phyloP scores from a whole-genome alignment of 495 filamentous ascomycete genomes.

The Neurospora terricola region DNA sequence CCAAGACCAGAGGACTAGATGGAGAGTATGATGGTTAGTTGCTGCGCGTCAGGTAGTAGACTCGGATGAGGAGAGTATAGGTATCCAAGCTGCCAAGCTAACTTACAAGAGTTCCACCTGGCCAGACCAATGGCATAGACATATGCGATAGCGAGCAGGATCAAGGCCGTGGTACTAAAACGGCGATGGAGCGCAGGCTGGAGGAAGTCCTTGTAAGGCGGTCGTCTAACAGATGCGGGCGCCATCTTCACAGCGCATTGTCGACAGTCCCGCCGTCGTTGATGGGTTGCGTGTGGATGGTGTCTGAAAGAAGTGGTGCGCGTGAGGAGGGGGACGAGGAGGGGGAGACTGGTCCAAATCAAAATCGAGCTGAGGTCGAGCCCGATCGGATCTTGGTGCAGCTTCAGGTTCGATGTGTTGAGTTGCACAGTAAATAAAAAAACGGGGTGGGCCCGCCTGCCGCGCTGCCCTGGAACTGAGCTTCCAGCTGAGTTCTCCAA shows the following conservation, averaged over 20 bases:
- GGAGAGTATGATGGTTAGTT: conserved; percentile 1
- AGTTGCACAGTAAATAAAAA: not conserved
- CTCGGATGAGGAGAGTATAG: not conserved
- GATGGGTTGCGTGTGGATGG: not conserved
- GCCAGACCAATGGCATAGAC: conserved; percentile 60
- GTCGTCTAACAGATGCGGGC: conserved; percentile 29
- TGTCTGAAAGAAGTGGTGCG: not conserved
- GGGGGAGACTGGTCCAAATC: not conserved
- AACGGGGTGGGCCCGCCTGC: not conserved
- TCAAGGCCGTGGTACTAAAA: conserved; percentile 63
- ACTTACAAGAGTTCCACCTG: conserved; percentile 58
- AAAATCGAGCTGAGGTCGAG: not conserved
- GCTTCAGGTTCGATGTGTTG: not conserved
- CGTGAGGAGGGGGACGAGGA: not conserved
- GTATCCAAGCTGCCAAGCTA: not conserved
- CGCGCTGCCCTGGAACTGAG: not conserved
- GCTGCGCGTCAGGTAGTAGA: conserved; percentile 1
- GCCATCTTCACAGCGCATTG: conserved; percentile 35
- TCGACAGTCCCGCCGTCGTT: conserved; percentile 4
- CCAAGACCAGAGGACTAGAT: conserved; percentile 71
- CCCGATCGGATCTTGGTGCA: not conserved
- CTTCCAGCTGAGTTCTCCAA: not conserved
- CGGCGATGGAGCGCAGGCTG: conserved; percentile 81
- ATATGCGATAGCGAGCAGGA: conserved; percentile 63
- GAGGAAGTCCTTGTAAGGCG: conserved; percentile 74